Evolutionary conservation across 129 eudicot species (phyloP).

Genomic region (Flaveria trinervia): DNA sequence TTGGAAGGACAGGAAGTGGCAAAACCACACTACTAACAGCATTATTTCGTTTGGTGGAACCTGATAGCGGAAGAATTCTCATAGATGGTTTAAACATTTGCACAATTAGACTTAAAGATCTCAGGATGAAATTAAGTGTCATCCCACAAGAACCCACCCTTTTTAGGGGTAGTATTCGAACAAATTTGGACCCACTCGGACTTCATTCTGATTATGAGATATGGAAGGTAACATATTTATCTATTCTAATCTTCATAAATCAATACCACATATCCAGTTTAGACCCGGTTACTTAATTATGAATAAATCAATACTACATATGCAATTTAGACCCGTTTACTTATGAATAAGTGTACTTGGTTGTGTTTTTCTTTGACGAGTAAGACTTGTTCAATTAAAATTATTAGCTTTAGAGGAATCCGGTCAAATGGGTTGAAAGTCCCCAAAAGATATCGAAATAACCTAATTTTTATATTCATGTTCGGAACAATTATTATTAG

Average conservation of each 20-base stretch:
- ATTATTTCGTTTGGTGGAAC: conserved; percentile 74
- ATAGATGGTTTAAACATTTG: conserved; percentile 70
- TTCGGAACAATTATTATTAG: too few relatives aligned
- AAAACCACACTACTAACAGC: conserved; percentile 82
- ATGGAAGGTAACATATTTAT: conserved; percentile 57
- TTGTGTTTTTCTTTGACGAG: background rate
- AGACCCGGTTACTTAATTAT: too few relatives aligned
- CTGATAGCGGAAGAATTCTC: conserved; percentile 56
- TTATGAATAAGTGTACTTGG: background rate
- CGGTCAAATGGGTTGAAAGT: too few relatives aligned
- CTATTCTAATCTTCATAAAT: background rate
- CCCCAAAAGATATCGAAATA: too few relatives aligned
- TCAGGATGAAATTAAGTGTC: conserved; percentile 72
- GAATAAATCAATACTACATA: background rate
- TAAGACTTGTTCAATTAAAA: too few relatives aligned
- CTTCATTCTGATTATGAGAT: conserved; percentile 69
- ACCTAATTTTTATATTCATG: too few relatives aligned
- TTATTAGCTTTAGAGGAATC: too few relatives aligned
- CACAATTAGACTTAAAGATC: conserved; percentile 72
- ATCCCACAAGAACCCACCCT: conserved; percentile 97
- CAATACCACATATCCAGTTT: background rate
- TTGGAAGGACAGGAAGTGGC: conserved; percentile 94
- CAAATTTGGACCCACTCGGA: conserved; percentile 77
- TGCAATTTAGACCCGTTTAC: background rate
- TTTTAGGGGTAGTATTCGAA: conserved; percentile 67